A percentile compares a stretch with the other conserved stretches of the same genome.
These are phyloP conservation scores for Rhododendron williamsianum DNA, from an alignment of 148 eudicot genomes.

Conservation along the genomic window DNA sequence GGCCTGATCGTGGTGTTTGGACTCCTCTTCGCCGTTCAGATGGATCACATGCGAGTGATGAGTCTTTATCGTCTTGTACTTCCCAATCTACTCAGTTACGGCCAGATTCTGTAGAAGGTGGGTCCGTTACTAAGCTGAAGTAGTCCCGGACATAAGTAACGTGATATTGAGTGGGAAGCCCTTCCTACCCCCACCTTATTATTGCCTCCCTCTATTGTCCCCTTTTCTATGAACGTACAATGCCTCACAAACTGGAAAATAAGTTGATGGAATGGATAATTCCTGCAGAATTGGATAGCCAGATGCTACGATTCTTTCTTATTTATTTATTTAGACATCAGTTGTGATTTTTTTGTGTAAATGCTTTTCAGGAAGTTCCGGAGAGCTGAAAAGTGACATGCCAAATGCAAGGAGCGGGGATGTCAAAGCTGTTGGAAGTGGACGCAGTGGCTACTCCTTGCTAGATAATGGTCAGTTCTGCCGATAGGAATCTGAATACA, in stretches of 20 bases:
- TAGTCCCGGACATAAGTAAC: background rate
- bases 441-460: conserved; percentile 38
- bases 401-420: conserved; percentile 33
- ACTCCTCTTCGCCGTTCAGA: conserved; percentile 83
- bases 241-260: background rate
- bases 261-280: background rate
- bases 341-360: background rate
- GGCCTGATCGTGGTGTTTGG: conserved; percentile 95
- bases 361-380: conserved; percentile 34
- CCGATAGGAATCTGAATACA: background rate
- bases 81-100: conserved; percentile 34
- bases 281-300: background rate
- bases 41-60: conserved; percentile 55
- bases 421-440: conserved; percentile 29
- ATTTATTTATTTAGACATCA: background rate
- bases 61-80: conserved; percentile 34
- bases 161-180: background rate
- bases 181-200: background rate
- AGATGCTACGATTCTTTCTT: background rate
- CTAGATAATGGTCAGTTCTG: conserved; percentile 47
- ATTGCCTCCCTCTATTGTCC: background rate
- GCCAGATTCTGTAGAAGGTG: conserved; percentile 58
- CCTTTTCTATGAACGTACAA: background rate
- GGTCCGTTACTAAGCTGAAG: background rate
- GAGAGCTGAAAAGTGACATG: conserved; percentile 44